Evolutionary conservation across 2,329 filamentous ascomycete species (phyloP).

Genomic region (Botrytis fabae): DNA sequence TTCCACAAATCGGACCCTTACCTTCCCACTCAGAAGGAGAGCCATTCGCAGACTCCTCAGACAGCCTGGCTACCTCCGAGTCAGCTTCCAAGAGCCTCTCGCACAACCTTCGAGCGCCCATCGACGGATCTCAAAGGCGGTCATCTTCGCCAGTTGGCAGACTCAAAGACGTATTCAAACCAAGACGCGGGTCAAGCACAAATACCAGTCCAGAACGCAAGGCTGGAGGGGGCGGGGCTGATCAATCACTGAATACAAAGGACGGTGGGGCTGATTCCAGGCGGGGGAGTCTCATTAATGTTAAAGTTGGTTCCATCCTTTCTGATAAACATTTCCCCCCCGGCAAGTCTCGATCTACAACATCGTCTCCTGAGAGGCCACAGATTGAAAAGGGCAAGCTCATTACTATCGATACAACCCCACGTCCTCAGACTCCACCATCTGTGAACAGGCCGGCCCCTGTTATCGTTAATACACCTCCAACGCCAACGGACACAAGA

Average conservation of each 20-base stretch:
- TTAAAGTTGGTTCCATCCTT: slow-evolving; percentile 38
- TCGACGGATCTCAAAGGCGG: slow-evolving; percentile 52
- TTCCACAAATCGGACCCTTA: slow-evolving; percentile 43
- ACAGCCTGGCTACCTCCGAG: slow-evolving; percentile 37
- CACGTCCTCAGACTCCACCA: slow-evolving; percentile 38
- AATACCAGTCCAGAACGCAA: slow-evolving; percentile 49
- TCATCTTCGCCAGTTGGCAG: slow-evolving; percentile 70
- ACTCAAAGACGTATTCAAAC: slow-evolving; percentile 69
- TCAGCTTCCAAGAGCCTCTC: slow-evolving; percentile 42
- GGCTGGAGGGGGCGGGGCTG: slow-evolving; percentile 29
- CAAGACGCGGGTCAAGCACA: slow-evolving; percentile 44
- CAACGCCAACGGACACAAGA: slow-evolving; percentile 57
- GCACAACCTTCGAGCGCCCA: slow-evolving; percentile 45
- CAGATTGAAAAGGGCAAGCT: slow-evolving; percentile 32
- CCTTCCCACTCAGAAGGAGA: slow-evolving; percentile 42
- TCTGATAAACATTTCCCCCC: slow-evolving; percentile 34
- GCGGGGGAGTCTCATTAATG: slow-evolving; percentile 36
- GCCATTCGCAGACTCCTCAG: slow-evolving; percentile 37
- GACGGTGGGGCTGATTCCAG: slow-evolving; percentile 30
- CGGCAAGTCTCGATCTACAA: slow-evolving; percentile 24
- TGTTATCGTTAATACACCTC: slow-evolving; percentile 64
- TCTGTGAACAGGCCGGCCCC: slow-evolving; percentile 43
- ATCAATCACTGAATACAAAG: slow-evolving; percentile 27
- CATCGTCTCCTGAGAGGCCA: slow-evolving; percentile 37
- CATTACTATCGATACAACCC: slow-evolving; percentile 35